Evolutionary conservation across 768 basidiomycete species (phyloP), one percentile per base, ranked within the genome.

Genomic region (Tephrocybe sp.): DNA sequence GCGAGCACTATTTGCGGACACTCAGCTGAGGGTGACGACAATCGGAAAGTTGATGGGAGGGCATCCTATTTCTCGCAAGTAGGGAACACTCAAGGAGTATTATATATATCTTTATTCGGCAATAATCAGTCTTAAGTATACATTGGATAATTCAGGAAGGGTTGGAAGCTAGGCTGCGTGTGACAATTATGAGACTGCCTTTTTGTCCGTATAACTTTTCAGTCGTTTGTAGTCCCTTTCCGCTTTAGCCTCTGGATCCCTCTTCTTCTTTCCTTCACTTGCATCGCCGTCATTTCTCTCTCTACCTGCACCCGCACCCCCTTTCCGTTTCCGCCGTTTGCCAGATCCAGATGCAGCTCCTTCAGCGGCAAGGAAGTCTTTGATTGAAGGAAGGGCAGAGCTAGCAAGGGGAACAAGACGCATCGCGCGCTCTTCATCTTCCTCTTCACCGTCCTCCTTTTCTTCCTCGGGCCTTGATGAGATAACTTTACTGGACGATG

Each of bases 1-100:
- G 22, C 76, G 77, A 34, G 93, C 93, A 0, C 73, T 97, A 40
- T 97, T 97, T 64, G 86, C 91, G 21, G 93, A 95, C 64, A 91
- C 88, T 9, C 76, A 80, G 30, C 68, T 93, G 64, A 79, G 94
- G 68, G 80, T 89, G 45, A 84, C 78, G 56, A 90, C 88, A 3
- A 86, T 97, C 58, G 81, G 83, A 53, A 91, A 85, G 69, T 67
- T 94, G 33, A 67, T 76, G 61, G 73, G 68, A 36, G 84, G 85
- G 16, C 85, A 86, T 64, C 78, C 84, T 42, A 48, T 58, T 18
- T 49, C 58, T 39, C 50, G 51, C 27, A 52, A 54, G 23, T 60
- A 53, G 47, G 31, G 27, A 29, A 19, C 16, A 23, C 23, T n/a
- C 40, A 12, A 31, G 27, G 11, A 5, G 11, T 29, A 29, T 11